These are phyloP conservation scores for Graphiopsis chlorocephala DNA, from an alignment of 2,329 filamentous ascomycete genomes.

Conservation along the genomic window DNA sequence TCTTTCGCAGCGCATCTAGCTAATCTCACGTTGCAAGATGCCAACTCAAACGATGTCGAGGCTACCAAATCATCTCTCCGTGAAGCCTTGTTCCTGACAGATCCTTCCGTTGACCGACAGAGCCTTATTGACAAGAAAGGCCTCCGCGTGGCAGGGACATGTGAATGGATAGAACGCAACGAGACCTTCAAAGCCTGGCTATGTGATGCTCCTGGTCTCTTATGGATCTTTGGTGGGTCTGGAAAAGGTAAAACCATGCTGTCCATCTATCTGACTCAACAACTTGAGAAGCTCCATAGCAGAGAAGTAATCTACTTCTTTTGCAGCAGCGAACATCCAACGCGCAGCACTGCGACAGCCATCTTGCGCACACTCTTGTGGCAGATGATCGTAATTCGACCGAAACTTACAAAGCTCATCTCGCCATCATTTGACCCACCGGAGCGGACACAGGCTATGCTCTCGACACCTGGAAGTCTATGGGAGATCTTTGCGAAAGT, in stretches of 20 bases:
- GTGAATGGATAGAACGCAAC: conserved; percentile 30
- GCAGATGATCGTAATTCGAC: conserved; percentile 25
- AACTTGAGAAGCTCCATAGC: conserved; percentile 14
- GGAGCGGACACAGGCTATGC: background rate
- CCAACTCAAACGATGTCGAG: background rate
- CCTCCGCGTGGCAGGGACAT: conserved; percentile 22
- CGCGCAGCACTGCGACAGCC: conserved; percentile 27
- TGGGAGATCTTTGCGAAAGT: background rate
- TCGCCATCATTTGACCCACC: background rate
- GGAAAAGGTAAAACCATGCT: conserved; percentile 37
- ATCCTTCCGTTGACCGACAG: conserved; percentile 20
- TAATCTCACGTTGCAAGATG: background rate
- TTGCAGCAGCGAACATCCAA: conserved; percentile 28
- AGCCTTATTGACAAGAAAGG: conserved; percentile 21
- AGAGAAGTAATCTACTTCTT: conserved; percentile 25
- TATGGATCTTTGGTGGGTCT: conserved; percentile 30
- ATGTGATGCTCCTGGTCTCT: conserved; percentile 13
- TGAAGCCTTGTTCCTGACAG: conserved; percentile 1
- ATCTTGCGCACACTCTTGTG: conserved; percentile 29
- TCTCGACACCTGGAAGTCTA: background rate
- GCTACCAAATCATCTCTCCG: background rate
- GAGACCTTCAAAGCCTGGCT: conserved; percentile 22
- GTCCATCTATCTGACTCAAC: conserved; percentile 30
- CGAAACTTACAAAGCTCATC: conserved; percentile 16
- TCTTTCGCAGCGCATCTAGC: background rate